Evolutionary conservation across 2,329 filamentous ascomycete species (phyloP), one percentile per base, ranked within the genome.

Genomic region (Neofusicoccum umdonicola): DNA sequence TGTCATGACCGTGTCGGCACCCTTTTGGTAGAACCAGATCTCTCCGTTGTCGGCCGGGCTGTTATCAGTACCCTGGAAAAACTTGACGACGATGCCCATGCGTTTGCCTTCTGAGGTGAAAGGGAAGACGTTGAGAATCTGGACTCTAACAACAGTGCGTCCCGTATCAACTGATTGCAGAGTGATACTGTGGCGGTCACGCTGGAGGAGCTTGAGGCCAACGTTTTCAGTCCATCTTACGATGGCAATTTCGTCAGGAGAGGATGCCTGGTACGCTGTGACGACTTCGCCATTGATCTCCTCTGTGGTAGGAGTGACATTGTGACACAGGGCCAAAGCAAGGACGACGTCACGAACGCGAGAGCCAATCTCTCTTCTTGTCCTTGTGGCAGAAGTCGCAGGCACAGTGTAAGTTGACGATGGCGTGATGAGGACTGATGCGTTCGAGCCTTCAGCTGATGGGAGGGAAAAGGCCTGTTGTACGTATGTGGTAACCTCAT

Each of bases 21-120:
- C 95, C 78, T 99, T 99, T 73, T 99, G 93, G 74, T 94, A 98
- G 79, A 99, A 99, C 91, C 94, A 97, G 35, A 98, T 94, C 73
- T 98, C 94, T 13, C 90, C 88, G 1, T 84, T 81, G 2, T 83
- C 74, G 0, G 79, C 71, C 1, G 84, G 79, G 1, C 82, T 81
- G 3, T 69, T 68, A 17, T 69, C 66, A 0, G 74, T 67, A 2
- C 74, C 73, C 15, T 74, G 74, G 34, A 88, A 83, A 72, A 98
- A 97, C 69, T 93, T 90, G 19, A 97, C 92, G 66, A 99, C 89
- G 66, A 99, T 94, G 9, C 96, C 95, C 95, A 99, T 99, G 61
- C 95, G 88, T 79, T 99, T 99, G 69, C 94, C 94, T 69, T 98
- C 95, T 0, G 93, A 97, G 0, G 95, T 99, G 75, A 99, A 99